Conservation (phyloP, 2,329 filamentous ascomycete species). For the Calonectria crousiana region DNA sequence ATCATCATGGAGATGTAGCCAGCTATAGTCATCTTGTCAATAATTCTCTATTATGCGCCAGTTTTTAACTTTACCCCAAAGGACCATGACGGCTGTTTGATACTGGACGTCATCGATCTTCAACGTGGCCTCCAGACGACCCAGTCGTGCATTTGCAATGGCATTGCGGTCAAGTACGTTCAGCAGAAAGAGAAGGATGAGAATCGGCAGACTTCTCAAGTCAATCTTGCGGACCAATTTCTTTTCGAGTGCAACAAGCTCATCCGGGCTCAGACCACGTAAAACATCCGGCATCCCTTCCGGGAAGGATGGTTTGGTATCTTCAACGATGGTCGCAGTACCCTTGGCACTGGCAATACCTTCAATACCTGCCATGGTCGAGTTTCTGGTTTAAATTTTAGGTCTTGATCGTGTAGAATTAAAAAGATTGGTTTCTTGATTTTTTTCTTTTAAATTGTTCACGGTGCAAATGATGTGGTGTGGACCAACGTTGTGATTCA, state of each 20-base stretch:
- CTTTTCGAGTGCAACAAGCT: neutral
- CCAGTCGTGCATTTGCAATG: neutral
- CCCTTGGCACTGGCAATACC: neutral
- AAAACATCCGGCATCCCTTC: neutral
- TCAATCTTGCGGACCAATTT: neutral
- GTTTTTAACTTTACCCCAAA: neutral
- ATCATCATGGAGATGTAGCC: slow-evolving; percentile 4
- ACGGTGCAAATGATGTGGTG: neutral
- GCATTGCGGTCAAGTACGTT: slow-evolving; percentile 2
- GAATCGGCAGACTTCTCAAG: neutral
- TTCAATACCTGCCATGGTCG: neutral
- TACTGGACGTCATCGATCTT: neutral
- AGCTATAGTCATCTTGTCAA: neutral
- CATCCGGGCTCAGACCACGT: neutral
- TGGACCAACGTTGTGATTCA: neutral
- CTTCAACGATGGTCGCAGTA: neutral
- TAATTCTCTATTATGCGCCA: fast-evolving
- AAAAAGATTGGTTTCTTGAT: neutral
- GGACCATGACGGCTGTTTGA: neutral
- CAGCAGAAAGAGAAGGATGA: neutral
- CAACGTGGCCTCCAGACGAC: neutral
- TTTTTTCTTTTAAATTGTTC: neutral
- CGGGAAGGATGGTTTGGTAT: neutral
- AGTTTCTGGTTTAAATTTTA: neutral
- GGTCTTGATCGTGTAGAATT: neutral